Evolutionary conservation across 1,284 basidiomycete species (phyloP), one percentile per base, ranked within the genome.

Genomic region (Amylostereum areolatum): DNA sequence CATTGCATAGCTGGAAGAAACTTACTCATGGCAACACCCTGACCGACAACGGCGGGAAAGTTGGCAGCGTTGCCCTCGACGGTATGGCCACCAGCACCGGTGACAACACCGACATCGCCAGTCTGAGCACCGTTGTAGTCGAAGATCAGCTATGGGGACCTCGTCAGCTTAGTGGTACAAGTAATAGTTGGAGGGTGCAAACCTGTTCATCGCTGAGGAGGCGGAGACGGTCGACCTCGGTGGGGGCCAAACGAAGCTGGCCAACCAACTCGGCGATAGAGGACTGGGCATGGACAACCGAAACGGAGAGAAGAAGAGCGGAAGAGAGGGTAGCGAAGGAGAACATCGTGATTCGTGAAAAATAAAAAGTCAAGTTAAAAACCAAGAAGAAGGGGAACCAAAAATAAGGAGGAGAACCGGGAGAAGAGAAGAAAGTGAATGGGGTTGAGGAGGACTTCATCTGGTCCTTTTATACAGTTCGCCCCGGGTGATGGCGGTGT

Each of bases 171-270:
- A 29, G 36, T 11, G 8, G 31, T 30, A 25, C 43, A 30, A 18
- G 31, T 24, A 18, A 29, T n/a, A 47, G 24, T 18, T 18, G 45
- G 9, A 18, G 24, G 31, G 9, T 40, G 24, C 8, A 18, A 45
- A 3, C 10, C 11, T 9, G 12, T 44, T 65, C 63, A 18, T 62
- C 18, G 27, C 51, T 53, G 3, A 62, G 57, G 36, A 60, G 47
- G 27, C 59, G 57, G 33, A 62, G 45, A 24, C 55, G 56, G 46
- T 59, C 59, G n/a, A 53, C 54, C 48, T 56, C 55, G 27, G 54
- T 55, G 24, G 59, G 52, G 8, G 57, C 57, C 33, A 60, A 52
- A 42, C 52, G 47, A 25, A 51, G 47, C 4, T 51, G 32, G 24
- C 48, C 51, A n/a, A 51, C 47, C 7, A 39, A 18, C 37, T 39